phyloP scores from a whole-genome alignment of 805 yeast species.

The Monosporozyma unispora region DNA sequence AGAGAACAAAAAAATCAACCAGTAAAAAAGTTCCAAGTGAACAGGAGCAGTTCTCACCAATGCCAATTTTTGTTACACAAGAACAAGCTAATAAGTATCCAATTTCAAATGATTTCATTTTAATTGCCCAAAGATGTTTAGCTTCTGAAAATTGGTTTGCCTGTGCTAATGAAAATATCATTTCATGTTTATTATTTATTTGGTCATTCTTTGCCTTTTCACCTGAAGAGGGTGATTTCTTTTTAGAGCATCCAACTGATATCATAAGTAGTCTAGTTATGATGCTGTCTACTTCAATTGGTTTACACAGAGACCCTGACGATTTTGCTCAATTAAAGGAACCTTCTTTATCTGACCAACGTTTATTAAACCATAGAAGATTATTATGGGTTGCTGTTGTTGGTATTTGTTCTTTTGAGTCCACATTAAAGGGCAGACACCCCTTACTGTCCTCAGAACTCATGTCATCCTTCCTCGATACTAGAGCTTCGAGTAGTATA shows the following conservation, averaged over 20 bases:
- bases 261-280: conserved; percentile 24
- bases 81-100: conserved; percentile 19
- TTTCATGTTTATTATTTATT: conserved; percentile 24
- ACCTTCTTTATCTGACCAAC: conserved; percentile 11
- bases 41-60: conserved; percentile 18
- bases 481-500: conserved; percentile 12
- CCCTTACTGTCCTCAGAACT: conserved; percentile 13
- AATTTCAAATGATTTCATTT: conserved; percentile 19
- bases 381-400: conserved; percentile 24
- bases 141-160: conserved; percentile 25
- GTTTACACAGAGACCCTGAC: conserved; percentile 27
- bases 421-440: conserved; percentile 27
- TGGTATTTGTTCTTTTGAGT: conserved; percentile 21
- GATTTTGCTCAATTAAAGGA: conserved; percentile 22
- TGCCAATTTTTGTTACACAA: conserved; percentile 12
- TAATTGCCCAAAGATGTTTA: conserved; percentile 22
- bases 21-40: no score
- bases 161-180: conserved; percentile 27
- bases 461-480: conserved; percentile 15
- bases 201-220: conserved; percentile 29
- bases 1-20: no score
- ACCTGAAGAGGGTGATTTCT: conserved; percentile 30
- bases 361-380: conserved; percentile 24
- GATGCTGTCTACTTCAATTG: conserved; percentile 27
- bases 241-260: conserved; percentile 29